Percentiles rank a stretch among this genome's conserved stretches.
phyloP scores from a whole-genome alignment of 805 yeast genomes.

The Maudiozyma turicensis region DNA sequence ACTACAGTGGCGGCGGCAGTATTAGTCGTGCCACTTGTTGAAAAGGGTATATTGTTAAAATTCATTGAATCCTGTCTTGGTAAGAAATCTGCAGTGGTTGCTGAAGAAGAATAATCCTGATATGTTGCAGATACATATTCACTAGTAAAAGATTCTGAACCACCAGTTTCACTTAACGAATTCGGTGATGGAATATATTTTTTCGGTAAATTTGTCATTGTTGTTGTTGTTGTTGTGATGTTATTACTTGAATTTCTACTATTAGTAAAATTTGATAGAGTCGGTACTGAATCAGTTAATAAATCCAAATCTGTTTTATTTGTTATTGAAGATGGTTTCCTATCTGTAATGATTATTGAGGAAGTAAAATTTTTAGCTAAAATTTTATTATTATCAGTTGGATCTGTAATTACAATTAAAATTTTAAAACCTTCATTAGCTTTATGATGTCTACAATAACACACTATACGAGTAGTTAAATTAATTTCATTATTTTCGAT shows the following conservation, averaged over 20 bases:
- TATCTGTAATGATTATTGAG: conserved; percentile 86
- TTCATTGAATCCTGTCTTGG: conserved; percentile 1
- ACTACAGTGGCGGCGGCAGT: too few species aligned
- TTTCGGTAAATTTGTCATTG: not conserved
- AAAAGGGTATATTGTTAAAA: not conserved
- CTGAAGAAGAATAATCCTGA: conserved; percentile 2
- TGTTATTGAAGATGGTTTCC: conserved; percentile 48
- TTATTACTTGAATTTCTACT: not conserved
- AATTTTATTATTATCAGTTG: conserved; percentile 37
- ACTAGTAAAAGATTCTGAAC: conserved; percentile 36
- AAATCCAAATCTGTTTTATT: not conserved
- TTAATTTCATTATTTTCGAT: conserved; percentile 30
- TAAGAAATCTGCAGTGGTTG: conserved; percentile 1
- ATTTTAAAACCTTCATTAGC: conserved; percentile 79
- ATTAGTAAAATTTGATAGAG: conserved; percentile 1
- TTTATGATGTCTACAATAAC: conserved; percentile 93
- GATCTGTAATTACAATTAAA: conserved; percentile 56
- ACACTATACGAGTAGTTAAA: conserved; percentile 68
- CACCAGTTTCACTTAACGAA: conserved; percentile 50
- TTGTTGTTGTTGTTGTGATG: not conserved
- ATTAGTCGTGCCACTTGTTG: not conserved
- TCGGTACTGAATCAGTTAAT: conserved; percentile 1
- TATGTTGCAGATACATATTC: conserved; percentile 3
- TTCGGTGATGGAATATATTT: conserved; percentile 46
- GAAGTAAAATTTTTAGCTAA: conserved; percentile 65